Conservation (phyloP, 305 asterid species). For the Plantago coronopus region DNA sequence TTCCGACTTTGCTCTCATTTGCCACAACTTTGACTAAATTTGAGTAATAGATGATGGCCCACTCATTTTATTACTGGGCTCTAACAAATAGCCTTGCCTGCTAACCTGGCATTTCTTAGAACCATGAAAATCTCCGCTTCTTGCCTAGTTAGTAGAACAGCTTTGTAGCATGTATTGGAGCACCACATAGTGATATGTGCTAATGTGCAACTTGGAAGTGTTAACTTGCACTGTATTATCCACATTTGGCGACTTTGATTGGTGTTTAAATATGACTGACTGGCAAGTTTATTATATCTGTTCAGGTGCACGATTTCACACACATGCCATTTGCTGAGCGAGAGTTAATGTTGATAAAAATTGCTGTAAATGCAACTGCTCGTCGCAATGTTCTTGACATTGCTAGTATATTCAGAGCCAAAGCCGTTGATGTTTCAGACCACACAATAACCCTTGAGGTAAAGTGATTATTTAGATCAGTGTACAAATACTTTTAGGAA, state of each 20-base stretch:
- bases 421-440: conserved; percentile 92
- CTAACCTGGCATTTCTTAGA: neutral
- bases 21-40: neutral
- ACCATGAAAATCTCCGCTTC: neutral
- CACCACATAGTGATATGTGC: neutral
- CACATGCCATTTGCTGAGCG: conserved; percentile 89
- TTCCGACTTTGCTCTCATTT: conserved; percentile 1
- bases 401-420: conserved; percentile 96
- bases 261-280: conserved; percentile 24
- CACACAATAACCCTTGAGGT: conserved; percentile 95
- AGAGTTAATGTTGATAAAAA: conserved; percentile 80
- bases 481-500: no score
- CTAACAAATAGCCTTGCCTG: neutral
- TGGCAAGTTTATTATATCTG: conserved; percentile 17
- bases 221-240: neutral
- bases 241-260: conserved; percentile 17
- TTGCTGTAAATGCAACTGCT: conserved; percentile 85
- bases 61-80: conserved; percentile 9
- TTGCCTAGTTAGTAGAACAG: neutral
- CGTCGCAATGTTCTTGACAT: conserved; percentile 89
- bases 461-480: neutral
- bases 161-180: no score
- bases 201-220: neutral
- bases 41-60: conserved; percentile 14
- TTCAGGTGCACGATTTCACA: conserved; percentile 81